Percentiles rank a stretch among this genome's conserved stretches.
Conservation (phyloP, 805 yeast species). For the Pichia phayaonensis region DNA sequence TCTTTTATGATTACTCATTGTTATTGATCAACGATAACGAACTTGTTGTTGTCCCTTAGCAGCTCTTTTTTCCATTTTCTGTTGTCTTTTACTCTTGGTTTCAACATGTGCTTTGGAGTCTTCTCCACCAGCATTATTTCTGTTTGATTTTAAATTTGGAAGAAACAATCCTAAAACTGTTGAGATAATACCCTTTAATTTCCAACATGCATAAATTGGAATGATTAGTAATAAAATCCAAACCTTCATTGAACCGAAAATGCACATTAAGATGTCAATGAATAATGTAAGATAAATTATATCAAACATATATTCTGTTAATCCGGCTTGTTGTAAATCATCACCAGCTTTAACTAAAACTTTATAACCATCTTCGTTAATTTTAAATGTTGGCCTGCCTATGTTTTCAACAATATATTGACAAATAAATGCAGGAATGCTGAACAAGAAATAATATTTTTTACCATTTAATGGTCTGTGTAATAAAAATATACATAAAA, state of each 20-base stretch:
- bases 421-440: conserved; percentile 35
- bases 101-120: conserved; percentile 5
- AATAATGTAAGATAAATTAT: conserved; percentile 57
- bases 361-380: conserved; percentile 32
- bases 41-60: conserved; percentile 10
- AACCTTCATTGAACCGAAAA: conserved; percentile 49
- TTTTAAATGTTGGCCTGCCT: conserved; percentile 49
- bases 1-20: neutral
- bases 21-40: neutral
- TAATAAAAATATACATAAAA: conserved; percentile 32
- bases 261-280: conserved; percentile 44
- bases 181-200: conserved; percentile 34
- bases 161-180: conserved; percentile 18
- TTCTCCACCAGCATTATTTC: conserved; percentile 1
- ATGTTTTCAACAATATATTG: conserved; percentile 48
- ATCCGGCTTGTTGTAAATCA: conserved; percentile 53
- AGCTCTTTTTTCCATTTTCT: conserved; percentile 32
- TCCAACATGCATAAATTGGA: conserved; percentile 47
- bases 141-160: conserved; percentile 7
- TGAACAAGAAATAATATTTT: conserved; percentile 36
- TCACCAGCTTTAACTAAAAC: conserved; percentile 46
- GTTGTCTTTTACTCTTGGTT: conserved; percentile 31
- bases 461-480: conserved; percentile 38
- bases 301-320: conserved; percentile 69
- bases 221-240: conserved; percentile 50